Base-by-base conservation (phyloP, 352 stramenopile species). In the Albugo candida region DNA sequence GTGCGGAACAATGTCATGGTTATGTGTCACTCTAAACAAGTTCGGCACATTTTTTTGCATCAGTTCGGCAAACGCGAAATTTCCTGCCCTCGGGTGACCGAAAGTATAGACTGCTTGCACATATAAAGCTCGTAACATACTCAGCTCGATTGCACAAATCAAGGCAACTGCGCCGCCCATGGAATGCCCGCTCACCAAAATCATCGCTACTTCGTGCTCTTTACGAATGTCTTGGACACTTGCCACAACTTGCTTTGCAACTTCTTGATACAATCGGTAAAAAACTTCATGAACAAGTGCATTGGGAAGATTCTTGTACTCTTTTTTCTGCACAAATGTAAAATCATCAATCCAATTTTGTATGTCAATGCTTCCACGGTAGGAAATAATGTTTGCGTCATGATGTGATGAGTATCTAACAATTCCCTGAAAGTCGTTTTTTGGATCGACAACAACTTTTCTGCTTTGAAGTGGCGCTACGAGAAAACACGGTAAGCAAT, bases 311-410 rank as follows among this genome's bases (percentile, higher is more conserved):
- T 74, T 20, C 2, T 41, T 36, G 55, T 86, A 91, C 27, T 68
- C 66, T 10, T 63, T 61, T 53, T 60, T 75, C 58, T 91, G 84
- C 49, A 82, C 52, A 45, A 88, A 86, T 11, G 75, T 83, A 48
- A 91, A 63, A 49, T 91, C 88, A 52, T 87, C 71, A 52, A 91
- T 59, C 78, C 78, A 91, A 51, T 91, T 91, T 6, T 48, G 60
- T 37, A 88, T 48, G 59, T 91, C 73, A 64, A 88, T 88, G 46
- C 70, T 85, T 17, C 78, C 78, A 34, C 78, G 75, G 45, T 87
- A 91, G 13, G 78, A 73, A 13, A 91, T 49, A 20, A 88, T 45
- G 5, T 87, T 41, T 1, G 69, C 51, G 47, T 80, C 51, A 21
- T 73, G 73, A 0, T 60, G 54, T 13, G 48, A 31, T 36, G 65